phyloP scores from a whole-genome alignment of 768 basidiomycete genomes.

The Filobasidium floriforme region DNA sequence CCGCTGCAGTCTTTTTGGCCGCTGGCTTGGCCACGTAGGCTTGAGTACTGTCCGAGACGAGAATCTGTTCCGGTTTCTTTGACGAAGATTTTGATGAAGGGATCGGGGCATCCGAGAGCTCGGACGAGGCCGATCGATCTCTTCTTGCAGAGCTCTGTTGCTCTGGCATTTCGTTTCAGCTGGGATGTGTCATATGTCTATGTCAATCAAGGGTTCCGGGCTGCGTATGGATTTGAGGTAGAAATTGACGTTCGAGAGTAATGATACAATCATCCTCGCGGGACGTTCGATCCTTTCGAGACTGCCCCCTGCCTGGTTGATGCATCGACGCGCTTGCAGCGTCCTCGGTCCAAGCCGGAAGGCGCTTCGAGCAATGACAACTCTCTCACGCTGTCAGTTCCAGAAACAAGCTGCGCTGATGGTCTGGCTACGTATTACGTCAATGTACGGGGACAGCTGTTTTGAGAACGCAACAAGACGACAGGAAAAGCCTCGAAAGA shows the following conservation, averaged over 20 bases:
- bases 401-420: too few species aligned
- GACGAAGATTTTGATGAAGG: not conserved
- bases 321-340: not conserved
- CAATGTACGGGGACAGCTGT: too few species aligned
- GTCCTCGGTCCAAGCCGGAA: not conserved
- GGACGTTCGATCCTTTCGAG: not conserved
- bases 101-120: slow-evolving; percentile 4
- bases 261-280: not conserved
- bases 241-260: too few species aligned
- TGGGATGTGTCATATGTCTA: not conserved
- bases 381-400: not conserved
- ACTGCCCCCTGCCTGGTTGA: not conserved
- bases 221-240: too few species aligned
- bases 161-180: not conserved
- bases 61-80: not conserved
- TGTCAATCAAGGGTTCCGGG: not conserved
- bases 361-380: not conserved
- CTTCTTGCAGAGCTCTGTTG: not conserved
- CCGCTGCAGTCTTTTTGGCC: not conserved
- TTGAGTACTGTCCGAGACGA: too few species aligned
- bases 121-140: not conserved
- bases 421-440: too few species aligned
- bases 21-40: too few species aligned
- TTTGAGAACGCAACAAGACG: too few species aligned
- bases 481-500: too few species aligned